These are phyloP conservation scores for Epichloe festucae DNA, from an alignment of 2,329 filamentous ascomycete species.

Conservation along the genomic window DNA sequence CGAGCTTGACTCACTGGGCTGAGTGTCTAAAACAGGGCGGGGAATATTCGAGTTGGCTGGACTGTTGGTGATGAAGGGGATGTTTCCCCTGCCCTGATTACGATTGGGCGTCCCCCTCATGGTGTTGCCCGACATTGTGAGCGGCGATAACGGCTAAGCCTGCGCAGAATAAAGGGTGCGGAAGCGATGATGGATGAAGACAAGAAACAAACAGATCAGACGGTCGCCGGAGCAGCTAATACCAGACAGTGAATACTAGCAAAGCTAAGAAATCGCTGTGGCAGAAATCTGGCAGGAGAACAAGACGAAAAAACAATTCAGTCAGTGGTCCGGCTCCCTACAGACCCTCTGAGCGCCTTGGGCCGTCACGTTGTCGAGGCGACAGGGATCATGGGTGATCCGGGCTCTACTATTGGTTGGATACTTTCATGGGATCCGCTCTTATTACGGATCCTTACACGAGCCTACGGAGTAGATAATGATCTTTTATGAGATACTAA, in stretches of 20 bases:
- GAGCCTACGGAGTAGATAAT: too few species aligned
- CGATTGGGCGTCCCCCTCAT: conserved; percentile 58
- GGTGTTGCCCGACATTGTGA: conserved; percentile 45
- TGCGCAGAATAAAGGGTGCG: neutral
- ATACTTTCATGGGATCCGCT: neutral
- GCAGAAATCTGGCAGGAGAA: neutral
- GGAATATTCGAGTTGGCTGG: conserved; percentile 53
- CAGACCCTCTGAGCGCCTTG: neutral
- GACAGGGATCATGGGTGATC: conserved; percentile 1
- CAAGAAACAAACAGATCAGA: neutral
- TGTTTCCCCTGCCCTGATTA: conserved; percentile 41
- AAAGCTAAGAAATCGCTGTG: neutral
- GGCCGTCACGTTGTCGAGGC: conserved; percentile 7
- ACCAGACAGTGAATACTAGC: neutral
- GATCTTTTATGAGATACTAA: too few species aligned
- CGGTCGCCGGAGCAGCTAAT: neutral
- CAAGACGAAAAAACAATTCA: neutral
- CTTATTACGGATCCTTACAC: neutral
- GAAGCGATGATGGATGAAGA: neutral
- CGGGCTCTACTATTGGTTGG: neutral
- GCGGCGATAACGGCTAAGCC: neutral
- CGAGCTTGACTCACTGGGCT: conserved; percentile 47
- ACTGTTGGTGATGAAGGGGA: conserved; percentile 48
- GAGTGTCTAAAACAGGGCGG: conserved; percentile 53
- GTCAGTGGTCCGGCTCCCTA: conserved; percentile 1